Evolutionary conservation across 2,329 filamentous ascomycete species (phyloP), one percentile per base, ranked within the genome.

Genomic region (Biscogniauxia sp.): DNA sequence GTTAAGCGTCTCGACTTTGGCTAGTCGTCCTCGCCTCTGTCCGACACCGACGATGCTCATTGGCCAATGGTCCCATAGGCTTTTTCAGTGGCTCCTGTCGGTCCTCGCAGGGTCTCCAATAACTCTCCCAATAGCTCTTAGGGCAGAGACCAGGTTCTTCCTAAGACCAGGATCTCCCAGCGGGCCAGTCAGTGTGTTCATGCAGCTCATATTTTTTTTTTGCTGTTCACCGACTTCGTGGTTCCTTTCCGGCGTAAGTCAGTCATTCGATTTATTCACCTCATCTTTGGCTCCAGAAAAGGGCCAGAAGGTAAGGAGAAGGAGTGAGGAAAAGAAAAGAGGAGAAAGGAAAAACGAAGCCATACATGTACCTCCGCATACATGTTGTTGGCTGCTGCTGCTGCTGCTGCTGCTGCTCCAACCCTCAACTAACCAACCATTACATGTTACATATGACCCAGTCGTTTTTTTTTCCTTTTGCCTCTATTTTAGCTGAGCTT

Each of bases 141-240:
- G 67, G 69, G 61, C 67, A 66, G 61, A 63, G 69, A 66, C 69
- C 67, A 65, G 70, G 68, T 70, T 66, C 60, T 53, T 57, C 61
- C 64, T 54, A 61, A 63, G 65, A 68, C 69, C 66, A 58, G 68
- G 69, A 69, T 69, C 58, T 61, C 68, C 63, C 67, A 63, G 61
- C 56, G 65, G 62, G 63, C 66, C 67, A 70, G 66, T 72, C 73
- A 75, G 73, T 76, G 75, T 78, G 75, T 78, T 78, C 77, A 79
- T 79, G 77, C 77, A 79, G 66, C 76, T 78, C 76, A 77, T 76
- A 61, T 52, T 66, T 61, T 66, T 32, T 32, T 68, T 68, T 56
- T 64, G 68, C 70, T 67, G 66, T 74, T 79, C 77, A 79, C 78
- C 78, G 77, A 79, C 78, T 78, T 75, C 69, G 66, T 74, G 70